Evolutionary conservation across 176 grass and related monocot species (phyloP), one percentile per base, ranked within the genome.

Genomic region (Musa troglodytarum): DNA sequence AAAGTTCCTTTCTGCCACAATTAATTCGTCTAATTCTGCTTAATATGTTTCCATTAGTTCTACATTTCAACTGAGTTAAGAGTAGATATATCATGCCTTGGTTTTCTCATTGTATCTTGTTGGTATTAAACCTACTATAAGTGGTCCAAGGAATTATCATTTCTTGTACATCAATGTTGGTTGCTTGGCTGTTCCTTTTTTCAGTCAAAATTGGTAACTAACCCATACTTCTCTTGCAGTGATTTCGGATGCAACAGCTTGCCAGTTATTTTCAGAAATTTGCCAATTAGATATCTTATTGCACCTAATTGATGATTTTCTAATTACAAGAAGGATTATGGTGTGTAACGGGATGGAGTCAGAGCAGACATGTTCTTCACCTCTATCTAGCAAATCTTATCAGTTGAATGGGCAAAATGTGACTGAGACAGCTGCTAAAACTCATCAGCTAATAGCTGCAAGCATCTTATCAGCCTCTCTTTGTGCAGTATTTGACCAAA

Each of bases 381-480:
- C 63, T 83, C 81, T 49, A 15, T 6, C 62, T 73, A 71, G 26
- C 65, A 78, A 73, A 6, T 52, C 64, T 68, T 14, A 65, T 73
- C 63, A 57, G 11, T 51, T 77, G 22, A 81, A 88, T 58, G 83
- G 77, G 63, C 25, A 70, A 70, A 72, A 54, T 66, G 55, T 90
- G 53, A 86, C 70, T 16, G 61, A 79, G 25, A 76, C 64, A 73
- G 59, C 84, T 77, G 83, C 88, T 43, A 88, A 81, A 25, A 75
- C 28, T 75, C 58, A 79, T 82, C 84, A 93, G 25, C 78, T 87
- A 79, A 83, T 89, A 26, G 86, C 89, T 66, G 85, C 79, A 73
- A 90, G 90, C 77, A 86, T 90, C 81, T 69, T 93, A 74, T 85
- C 85, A 16, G 86, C 82, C 81, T 93, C 82, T 22, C 62, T 98